These are phyloP conservation scores for Pterocarpus santalinus DNA, from an alignment of 306 rosid genomes.

Conservation along the genomic window DNA sequence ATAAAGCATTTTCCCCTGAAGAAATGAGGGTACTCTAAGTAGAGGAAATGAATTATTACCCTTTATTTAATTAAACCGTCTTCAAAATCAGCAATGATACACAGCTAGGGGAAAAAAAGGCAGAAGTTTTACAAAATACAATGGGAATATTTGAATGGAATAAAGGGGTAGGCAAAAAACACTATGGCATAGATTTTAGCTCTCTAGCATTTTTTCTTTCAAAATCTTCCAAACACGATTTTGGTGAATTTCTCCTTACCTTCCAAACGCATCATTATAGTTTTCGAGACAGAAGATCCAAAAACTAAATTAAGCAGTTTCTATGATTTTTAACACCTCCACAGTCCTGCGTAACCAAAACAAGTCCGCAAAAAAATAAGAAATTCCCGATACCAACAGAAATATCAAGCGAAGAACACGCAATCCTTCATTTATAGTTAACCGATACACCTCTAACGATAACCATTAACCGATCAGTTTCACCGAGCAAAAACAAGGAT, in stretches of 20 bases:
- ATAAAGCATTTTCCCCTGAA: neutral
- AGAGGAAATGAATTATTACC: neutral
- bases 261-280: neutral
- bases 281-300: constrained; percentile 2
- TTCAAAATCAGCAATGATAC: neutral
- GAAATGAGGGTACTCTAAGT: neutral
- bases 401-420: neutral
- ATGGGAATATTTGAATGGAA: no score
- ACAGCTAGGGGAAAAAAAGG: neutral
- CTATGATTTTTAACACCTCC: neutral
- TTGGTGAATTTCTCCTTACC: neutral
- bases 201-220: neutral
- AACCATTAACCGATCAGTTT: neutral
- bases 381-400: neutral
- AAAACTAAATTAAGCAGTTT: neutral
- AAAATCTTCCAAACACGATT: neutral
- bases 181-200: neutral
- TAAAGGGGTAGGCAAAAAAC: no score
- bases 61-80: neutral
- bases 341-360: neutral
- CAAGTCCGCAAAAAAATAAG: neutral
- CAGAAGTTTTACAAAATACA: no score
- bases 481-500: neutral
- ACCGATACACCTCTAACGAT: neutral
- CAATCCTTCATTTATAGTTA: neutral